phyloP scores from a whole-genome alignment of 345 rosid genomes.

The Heritiera fomes region DNA sequence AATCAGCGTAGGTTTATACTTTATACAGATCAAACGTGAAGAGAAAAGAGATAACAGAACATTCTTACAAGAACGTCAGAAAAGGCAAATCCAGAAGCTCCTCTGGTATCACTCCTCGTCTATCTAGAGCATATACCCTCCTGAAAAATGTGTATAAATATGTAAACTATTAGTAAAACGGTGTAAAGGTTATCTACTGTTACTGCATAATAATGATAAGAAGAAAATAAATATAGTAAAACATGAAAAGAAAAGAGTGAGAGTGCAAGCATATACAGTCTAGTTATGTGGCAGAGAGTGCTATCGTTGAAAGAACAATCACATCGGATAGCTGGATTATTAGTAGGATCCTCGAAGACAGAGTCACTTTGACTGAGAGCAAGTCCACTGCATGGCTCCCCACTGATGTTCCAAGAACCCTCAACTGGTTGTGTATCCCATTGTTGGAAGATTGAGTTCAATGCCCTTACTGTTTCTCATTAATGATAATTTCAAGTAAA shows the following conservation, averaged over 20 bases:
- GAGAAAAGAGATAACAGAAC: not conserved
- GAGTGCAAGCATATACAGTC: not conserved
- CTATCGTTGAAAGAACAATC: constrained; percentile 37
- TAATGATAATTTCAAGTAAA: not conserved
- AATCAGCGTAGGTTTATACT: not conserved
- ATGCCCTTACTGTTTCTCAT: constrained; percentile 31
- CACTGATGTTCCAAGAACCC: constrained; percentile 47
- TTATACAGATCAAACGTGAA: not conserved
- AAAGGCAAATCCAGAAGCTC: constrained; percentile 35
- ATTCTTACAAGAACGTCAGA: constrained; percentile 21
- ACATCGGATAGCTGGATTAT: constrained; percentile 59
- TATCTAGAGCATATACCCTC: constrained; percentile 28
- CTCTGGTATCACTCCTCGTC: constrained; percentile 30
- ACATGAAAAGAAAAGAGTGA: too few species aligned
- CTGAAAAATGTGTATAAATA: constrained; percentile 12
- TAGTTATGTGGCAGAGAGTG: constrained; percentile 24
- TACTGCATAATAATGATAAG: too few species aligned
- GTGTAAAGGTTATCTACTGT: too few species aligned
- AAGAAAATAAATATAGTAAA: too few species aligned
- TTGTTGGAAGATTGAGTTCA: constrained; percentile 46
- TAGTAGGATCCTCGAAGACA: constrained; percentile 22
- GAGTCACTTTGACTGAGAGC: constrained; percentile 33
- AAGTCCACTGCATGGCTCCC: constrained; percentile 55
- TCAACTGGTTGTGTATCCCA: constrained; percentile 42
- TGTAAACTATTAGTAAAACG: too few species aligned